These are phyloP conservation scores for Globisporangium barbulae DNA, from an alignment of 352 stramenopile species.

Conservation along the genomic window DNA sequence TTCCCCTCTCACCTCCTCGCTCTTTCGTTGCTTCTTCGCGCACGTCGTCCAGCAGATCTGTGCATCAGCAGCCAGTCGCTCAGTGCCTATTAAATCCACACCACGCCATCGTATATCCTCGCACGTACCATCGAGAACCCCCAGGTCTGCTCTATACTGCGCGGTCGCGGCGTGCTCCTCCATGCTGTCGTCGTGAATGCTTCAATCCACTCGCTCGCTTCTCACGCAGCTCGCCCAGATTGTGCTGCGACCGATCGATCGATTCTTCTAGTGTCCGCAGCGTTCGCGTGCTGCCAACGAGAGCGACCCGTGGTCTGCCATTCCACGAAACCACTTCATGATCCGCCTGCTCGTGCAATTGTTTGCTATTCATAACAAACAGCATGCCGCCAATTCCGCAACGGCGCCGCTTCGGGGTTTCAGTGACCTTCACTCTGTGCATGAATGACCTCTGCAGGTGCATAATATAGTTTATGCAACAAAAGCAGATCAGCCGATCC, in stretches of 20 bases:
- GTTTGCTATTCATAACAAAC: neutral
- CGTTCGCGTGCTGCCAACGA: neutral
- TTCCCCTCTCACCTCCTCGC: constrained; percentile 1
- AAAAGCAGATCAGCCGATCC: neutral
- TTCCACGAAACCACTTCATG: constrained; percentile 1
- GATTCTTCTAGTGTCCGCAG: neutral
- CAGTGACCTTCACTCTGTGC: neutral
- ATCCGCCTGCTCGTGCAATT: neutral
- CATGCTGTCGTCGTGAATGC: neutral
- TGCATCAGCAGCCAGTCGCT: neutral
- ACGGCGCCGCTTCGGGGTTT: constrained; percentile 1
- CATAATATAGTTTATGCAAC: neutral
- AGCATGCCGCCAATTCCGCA: neutral
- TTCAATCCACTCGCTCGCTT: neutral
- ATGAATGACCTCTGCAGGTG: neutral
- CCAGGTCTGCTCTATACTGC: neutral
- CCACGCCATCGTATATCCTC: no score
- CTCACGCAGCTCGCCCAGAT: neutral
- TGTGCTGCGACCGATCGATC: neutral
- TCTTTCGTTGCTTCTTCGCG: constrained; percentile 5
- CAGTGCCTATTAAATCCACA: neutral
- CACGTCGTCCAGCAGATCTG: constrained; percentile 18
- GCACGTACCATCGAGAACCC: constrained; percentile 5
- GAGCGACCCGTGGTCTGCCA: neutral
- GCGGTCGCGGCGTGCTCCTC: neutral